Evolutionary conservation across 2,329 filamentous ascomycete genomes (phyloP), one percentile per base, ranked within the genome.

Genomic region (Chaetomium sp.): DNA sequence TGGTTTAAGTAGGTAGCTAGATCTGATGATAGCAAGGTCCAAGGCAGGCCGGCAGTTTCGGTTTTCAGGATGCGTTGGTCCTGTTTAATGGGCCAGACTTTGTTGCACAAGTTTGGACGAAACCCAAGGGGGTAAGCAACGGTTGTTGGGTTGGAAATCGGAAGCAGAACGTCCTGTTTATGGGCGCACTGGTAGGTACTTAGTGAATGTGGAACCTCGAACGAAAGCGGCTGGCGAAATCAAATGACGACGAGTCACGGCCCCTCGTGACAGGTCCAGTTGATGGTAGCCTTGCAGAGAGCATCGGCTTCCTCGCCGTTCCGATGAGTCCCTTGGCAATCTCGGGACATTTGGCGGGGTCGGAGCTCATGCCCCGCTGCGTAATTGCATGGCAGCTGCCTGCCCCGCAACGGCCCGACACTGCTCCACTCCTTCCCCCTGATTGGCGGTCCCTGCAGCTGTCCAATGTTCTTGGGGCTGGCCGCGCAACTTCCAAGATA

Each of bases 401-500:
- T 32, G 43, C 6, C 36, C 52, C 52, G 52, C 48, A 32, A 36
- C n/a, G 34, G 34, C 9, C 44, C 40, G 38, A 36, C 14, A 9
- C 1, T n/a, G 6, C 40, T 38, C 49, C 38, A 37, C 38, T 19
- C 2, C 1, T 2, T 4, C 11, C 2, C 1, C 27, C n/a, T 57
- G 48, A 57, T 57, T 57, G 55, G 55, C 10, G 10, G 44, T 1
- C 5, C 2, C 8, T 10, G 19, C 19, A 27, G 19, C 19, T 27
- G 19, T 27, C 6, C n/a, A 12, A 11, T 32, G 27, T 33, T 43
- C 52, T 51, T 32, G 37, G 36, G 32, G 41, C 47, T 51, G 47
- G 27, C 52, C 41, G 35, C 41, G 56, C 48, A 43, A 49, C 52
- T 58, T 49, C 56, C 49, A 53, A 50, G 45, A 51, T 51, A 52